These are phyloP conservation scores for Massospora cicadina DNA, from an alignment of 371 early-diverging fungal genomes.

Conservation along the genomic window DNA sequence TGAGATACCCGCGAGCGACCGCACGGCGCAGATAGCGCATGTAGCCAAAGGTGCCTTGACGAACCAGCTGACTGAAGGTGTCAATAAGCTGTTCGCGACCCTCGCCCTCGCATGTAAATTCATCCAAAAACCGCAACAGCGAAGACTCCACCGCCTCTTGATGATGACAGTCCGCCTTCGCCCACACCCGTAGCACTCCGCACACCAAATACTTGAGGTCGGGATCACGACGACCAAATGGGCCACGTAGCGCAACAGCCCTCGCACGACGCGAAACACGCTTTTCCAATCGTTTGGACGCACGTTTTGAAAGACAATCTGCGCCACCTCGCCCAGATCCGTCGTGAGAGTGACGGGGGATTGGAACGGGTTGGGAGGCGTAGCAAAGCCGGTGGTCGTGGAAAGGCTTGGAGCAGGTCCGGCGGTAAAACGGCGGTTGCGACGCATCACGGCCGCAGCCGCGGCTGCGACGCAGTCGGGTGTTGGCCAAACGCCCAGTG, in stretches of 20 bases:
- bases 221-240: not conserved
- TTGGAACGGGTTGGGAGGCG: not conserved
- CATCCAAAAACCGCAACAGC: not conserved
- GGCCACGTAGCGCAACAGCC: not conserved
- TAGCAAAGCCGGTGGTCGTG: not conserved
- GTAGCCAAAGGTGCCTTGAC: not conserved
- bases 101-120: not conserved
- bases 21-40: not conserved
- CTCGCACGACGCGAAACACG: not conserved
- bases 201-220: not conserved
- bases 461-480: not conserved
- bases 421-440: not conserved
- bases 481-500: not conserved
- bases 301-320: not conserved
- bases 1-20: not conserved
- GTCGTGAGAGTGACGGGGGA: not conserved
- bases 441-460: not conserved
- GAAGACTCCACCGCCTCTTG: not conserved
- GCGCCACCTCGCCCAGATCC: not conserved
- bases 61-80: not conserved
- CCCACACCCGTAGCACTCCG: not conserved
- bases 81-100: not conserved
- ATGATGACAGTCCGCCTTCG: not conserved
- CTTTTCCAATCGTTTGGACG: not conserved
- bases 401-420: not conserved